Base-by-base conservation (phyloP, 352 stramenopile species). In the Globisporangium orthogonon region DNA sequence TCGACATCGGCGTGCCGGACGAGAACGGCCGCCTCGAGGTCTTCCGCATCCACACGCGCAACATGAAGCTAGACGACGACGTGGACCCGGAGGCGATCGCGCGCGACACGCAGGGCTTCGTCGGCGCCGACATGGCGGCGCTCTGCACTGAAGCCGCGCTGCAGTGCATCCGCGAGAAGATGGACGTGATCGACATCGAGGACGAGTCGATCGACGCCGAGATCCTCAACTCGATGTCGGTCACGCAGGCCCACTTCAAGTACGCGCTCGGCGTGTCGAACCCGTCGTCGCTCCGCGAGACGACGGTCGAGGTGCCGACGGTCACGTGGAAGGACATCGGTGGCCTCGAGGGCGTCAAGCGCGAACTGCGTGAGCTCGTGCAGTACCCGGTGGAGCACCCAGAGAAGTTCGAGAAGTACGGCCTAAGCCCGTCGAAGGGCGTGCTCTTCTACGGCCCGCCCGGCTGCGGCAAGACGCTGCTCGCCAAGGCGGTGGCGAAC, bases 161-260 rank as follows among this genome's bases (percentile, higher is more conserved):
- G 78, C 96, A 99, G 78, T 99, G 97, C 70, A 99, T 99, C 61
- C 87, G 97, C 40, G 97, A 99, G 73, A 99, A 99, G 87, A 99
- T 99, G 97, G 97, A 99, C 73, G 86, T 99, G 54, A 99, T 99
- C 68, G 97, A 99, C 71, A 99, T 99, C 72, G 97, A 99, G 65
- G 97, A 99, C 56, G 97, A 99, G 61, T 93, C 86, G 51, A 99
- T 99, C 73, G 97, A 99, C 73, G 97, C 97, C 2, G 97, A 99
- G 71, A 97, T 99, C 53, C 83, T 99, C 61, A 96, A 99, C 73
- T 95, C 92, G 39, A 99, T 99, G 95, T 86, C 96, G 55, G 97
- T 99, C 35, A 98, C 88, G 47, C 89, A 98, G 76, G 96, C 98
- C 31, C 97, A 99, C 77, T 99, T 99, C 80, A 98, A 98, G 74